Base-by-base conservation (phyloP, 768 basidiomycete species). In the Sporobolomyces phaffii region DNA sequence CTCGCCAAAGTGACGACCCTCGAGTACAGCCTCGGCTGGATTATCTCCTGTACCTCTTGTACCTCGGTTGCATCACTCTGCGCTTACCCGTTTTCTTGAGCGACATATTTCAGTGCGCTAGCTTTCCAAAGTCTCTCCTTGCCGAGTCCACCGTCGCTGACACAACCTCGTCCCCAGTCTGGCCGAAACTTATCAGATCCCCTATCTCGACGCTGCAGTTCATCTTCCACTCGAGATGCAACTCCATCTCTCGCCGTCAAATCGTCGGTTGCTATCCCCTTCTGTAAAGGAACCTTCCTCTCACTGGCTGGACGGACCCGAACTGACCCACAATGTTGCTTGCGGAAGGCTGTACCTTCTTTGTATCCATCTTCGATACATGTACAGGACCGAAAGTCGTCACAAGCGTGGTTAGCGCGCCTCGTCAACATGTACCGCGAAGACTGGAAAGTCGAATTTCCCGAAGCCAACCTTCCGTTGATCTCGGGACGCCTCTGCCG, bases 391-490 rank as follows among this genome's bases (percentile, higher is more conserved):
- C 36, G 15, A 11, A 14, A 10, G 0, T 40, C 58, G 1, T 40
- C 38, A 1, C 65, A 71, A 41, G 18, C 36, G 2, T 41, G 43
- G 33, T 54, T 71, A 1, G 40, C 59, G 1, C 58, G 56, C 1
- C 54, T 71, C 13, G 70, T 71, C 14, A 24, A 8, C 8, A 41
- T 71, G 59, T 71, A 41, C 14, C 41, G 48, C 18, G 70, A 71
- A 11, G 70, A 71, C 56, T 71, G 70, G 70, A 43, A 33, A 1
- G 48, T 71, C 17, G 53, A 63, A 1, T 67, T 71, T 53, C 65
- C 70, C 13, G 70, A 71, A 33, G 48, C 62, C 17, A 71, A 71
- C 43, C 36, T 64, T 1, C 53, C 62, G 8, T 14, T 61, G 13
- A 4, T 71, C 18, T 15, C 45, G 9, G 62, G 50, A n/a, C n/a